Conservation (phyloP, 2,329 filamentous ascomycete species). For the Plectosphaerella plurivora region DNA sequence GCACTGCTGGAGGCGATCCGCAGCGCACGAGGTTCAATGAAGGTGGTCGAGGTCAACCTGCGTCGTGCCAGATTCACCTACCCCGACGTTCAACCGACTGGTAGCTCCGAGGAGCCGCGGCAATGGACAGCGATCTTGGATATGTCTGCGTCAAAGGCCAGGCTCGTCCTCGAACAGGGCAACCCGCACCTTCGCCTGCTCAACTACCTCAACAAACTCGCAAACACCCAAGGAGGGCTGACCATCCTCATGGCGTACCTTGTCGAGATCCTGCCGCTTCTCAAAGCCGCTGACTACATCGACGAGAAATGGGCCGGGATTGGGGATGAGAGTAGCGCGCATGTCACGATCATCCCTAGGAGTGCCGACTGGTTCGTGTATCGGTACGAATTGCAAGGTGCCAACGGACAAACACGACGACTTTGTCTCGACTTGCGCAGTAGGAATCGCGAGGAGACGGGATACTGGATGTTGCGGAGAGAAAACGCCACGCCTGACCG, state of each 20-base stretch:
- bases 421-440: constrained; percentile 51
- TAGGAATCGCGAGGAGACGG: constrained; percentile 38
- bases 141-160: constrained; percentile 30
- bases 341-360: constrained; percentile 46
- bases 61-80: constrained; percentile 67
- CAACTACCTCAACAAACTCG: constrained; percentile 52
- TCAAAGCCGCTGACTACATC: constrained; percentile 56
- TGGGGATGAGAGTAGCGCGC: constrained; percentile 36
- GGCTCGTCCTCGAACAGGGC: constrained; percentile 41
- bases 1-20: constrained; percentile 64
- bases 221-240: constrained; percentile 51
- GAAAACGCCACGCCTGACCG: constrained; percentile 15
- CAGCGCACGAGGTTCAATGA: constrained; percentile 48
- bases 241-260: constrained; percentile 50
- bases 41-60: constrained; percentile 56
- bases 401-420: constrained; percentile 21
- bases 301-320: constrained; percentile 48
- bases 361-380: constrained; percentile 55
- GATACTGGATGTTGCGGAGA: constrained; percentile 45
- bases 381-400: constrained; percentile 40
- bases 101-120: constrained; percentile 10
- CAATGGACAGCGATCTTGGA: constrained; percentile 54
- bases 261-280: constrained; percentile 58
- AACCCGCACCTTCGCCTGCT: constrained; percentile 66
- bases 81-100: constrained; percentile 25